A percentile compares a stretch with the other conserved stretches of the same genome.
Evolutionary conservation across 179 eudicot genomes (phyloP).

Genomic region (Patellifolia procumbens): DNA sequence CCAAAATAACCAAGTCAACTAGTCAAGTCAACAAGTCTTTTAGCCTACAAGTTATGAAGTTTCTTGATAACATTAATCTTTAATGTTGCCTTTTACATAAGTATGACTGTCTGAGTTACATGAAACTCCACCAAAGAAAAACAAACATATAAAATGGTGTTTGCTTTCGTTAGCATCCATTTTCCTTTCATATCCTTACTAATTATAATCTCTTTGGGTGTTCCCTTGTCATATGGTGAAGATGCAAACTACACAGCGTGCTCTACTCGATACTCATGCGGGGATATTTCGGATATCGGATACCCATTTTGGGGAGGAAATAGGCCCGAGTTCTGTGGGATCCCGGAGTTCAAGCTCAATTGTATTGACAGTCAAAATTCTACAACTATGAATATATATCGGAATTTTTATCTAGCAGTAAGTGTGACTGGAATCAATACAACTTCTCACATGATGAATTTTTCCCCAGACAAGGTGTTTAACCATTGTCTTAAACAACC

Average conservation of each 20-base stretch:
- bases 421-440: constrained; percentile 12
- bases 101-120: too few relatives aligned
- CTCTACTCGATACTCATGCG: constrained; percentile 16
- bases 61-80: too few relatives aligned
- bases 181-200: not conserved
- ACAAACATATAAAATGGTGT: not conserved
- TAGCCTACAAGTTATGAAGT: too few relatives aligned
- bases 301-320: constrained; percentile 26
- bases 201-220: not conserved
- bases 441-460: constrained; percentile 1
- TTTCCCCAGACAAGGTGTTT: not conserved
- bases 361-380: not conserved
- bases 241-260: constrained; percentile 5
- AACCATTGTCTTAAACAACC: not conserved
- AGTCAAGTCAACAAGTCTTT: too few relatives aligned
- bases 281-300: constrained; percentile 8
- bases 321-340: constrained; percentile 27
- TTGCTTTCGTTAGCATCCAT: not conserved
- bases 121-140: too few relatives aligned
- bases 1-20: too few relatives aligned
- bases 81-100: too few relatives aligned
- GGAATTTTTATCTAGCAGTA: not conserved
- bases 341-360: not conserved
- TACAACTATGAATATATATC: not conserved
- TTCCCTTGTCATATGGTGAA: not conserved